Evolutionary conservation across 345 rosid species (phyloP), one percentile per base, ranked within the genome.

Genomic region (Aquilaria malaccensis): DNA sequence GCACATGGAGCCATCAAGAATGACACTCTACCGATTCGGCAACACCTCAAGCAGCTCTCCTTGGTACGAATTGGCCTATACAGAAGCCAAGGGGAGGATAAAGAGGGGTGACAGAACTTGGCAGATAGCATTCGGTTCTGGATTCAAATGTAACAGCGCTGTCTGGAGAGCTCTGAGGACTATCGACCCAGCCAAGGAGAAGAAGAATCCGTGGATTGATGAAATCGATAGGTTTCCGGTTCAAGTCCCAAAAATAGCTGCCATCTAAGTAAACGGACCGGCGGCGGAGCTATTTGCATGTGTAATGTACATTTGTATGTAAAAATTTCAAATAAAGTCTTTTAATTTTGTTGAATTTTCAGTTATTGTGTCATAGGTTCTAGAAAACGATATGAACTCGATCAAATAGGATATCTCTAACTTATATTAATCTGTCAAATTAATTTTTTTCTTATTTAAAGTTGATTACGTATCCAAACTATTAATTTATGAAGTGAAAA

Each of bases 51-150:
- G 82, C 43, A 77, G 83, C 52, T 82, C 87, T 12, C 62, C 80
- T 54, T 80, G 87, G 87, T 82, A 82, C 62, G 87, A 82, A 14
- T 71, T 82, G 67, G 87, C 87, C 10, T 82, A 82, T 61, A 50
- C 77, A 33, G 87, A 82, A 59, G 84, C 84, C 43, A 82, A 82
- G 61, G 87, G 87, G 58, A 73, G 87, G 77, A 69, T 82, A 53
- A 77, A 74, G 79, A 82, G 56, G 69, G 84, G 82, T 15, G 81
- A 82, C 46, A 68, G 82, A 48, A 67, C 76, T 49, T 80, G 87
- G 87, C 87, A 82, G 76, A 82, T 82, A 33, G 87, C 87, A 52
- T 82, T 82, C 55, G 87, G 87, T 15, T 77, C 80, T 10, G 85
- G 85, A 41, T 81, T 81, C 55, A 81, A 81, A 75, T 81, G 85